Conservation (phyloP, 140 eudicot genomes). For the Anethum foeniculum region DNA sequence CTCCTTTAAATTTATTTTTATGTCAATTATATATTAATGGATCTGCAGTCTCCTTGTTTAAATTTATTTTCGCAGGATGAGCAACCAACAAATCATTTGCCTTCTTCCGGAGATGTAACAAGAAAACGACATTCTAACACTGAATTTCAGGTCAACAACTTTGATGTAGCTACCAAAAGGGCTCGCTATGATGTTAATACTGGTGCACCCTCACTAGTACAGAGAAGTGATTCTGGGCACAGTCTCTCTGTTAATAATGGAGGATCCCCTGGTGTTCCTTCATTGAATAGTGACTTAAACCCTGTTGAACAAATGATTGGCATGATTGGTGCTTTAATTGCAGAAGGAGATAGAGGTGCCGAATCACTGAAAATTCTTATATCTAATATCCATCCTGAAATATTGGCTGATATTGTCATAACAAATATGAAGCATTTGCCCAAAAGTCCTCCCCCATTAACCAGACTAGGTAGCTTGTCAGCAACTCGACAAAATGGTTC, state of each 20-base stretch:
- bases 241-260: conserved; percentile 57
- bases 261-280: conserved; percentile 37
- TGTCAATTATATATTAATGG: background rate
- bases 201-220: conserved; percentile 19
- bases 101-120: conserved; percentile 30
- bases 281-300: conserved; percentile 36
- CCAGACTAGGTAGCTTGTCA: conserved; percentile 24
- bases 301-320: conserved; percentile 95
- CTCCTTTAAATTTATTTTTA: background rate
- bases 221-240: conserved; percentile 34
- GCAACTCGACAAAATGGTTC: conserved; percentile 23
- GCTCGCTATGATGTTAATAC: conserved; percentile 38
- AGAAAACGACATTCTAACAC: conserved; percentile 56
- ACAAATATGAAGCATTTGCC: conserved; percentile 97
- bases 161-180: conserved; percentile 47
- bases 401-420: conserved; percentile 91
- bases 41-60: background rate
- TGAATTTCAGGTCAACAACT: conserved; percentile 37
- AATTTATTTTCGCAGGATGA: conserved; percentile 48
- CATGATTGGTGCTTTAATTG: conserved; percentile 83
- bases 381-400: conserved; percentile 81
- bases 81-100: conserved; percentile 41
- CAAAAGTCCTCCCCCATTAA: conserved; percentile 42
- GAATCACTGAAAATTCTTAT: conserved; percentile 80
- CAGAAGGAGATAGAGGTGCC: conserved; percentile 95